These are phyloP conservation scores for Poa pratensis DNA, from an alignment of 176 grass and related monocot genomes.

Conservation along the genomic window DNA sequence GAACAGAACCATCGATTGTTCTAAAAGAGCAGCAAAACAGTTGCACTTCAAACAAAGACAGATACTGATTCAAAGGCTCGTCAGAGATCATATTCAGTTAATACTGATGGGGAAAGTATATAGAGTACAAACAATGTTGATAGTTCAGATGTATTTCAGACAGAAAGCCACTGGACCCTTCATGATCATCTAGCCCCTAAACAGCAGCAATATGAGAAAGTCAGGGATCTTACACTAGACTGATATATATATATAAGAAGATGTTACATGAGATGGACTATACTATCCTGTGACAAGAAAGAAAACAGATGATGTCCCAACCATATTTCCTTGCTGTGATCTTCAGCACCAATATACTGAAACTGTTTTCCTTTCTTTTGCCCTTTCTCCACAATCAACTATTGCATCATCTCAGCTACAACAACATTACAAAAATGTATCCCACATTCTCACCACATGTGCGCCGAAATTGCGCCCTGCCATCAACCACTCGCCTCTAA, in stretches of 20 bases:
- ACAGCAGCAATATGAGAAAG: background rate
- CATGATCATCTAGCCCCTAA: slow-evolving; percentile 35
- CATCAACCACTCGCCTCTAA: slow-evolving; percentile 45
- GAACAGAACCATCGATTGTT: background rate
- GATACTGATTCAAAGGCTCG: background rate
- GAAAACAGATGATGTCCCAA: background rate
- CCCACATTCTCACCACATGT: background rate
- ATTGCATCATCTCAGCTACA: background rate
- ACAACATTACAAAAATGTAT: slow-evolving; percentile 28
- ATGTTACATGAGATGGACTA: slow-evolving; percentile 8
- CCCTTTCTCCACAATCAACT: background rate
- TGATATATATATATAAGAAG: background rate
- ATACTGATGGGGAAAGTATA: background rate
- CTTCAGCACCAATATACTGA: slow-evolving; percentile 7
- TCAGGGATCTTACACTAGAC: slow-evolving; percentile 24
- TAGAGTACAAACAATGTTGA: background rate
- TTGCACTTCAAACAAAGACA: background rate
- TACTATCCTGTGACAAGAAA: background rate
- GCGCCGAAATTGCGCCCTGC: background rate
- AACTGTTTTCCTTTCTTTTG: background rate
- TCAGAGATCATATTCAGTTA: background rate
- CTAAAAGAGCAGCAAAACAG: background rate
- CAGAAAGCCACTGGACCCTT: background rate
- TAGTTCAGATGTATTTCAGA: slow-evolving; percentile 8
- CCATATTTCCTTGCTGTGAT: background rate